Conservation (phyloP, 768 basidiomycete species). For the Tylopilus sp. region DNA sequence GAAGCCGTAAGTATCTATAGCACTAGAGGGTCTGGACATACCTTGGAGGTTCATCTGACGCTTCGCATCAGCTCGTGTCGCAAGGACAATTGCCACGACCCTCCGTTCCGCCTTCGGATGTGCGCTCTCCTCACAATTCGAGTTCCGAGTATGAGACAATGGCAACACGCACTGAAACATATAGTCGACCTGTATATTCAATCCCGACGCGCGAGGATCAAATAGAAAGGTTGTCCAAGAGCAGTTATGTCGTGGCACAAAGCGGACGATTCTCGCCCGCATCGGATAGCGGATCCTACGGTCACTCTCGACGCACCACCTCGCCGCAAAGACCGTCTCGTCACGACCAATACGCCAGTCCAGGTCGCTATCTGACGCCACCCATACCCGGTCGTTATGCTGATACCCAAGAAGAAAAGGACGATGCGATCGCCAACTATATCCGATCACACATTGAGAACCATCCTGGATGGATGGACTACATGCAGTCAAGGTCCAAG, state of each 20-base stretch:
- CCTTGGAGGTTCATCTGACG: constrained; percentile 7
- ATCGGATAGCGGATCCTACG: constrained; percentile 18
- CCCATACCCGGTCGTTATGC: constrained; percentile 26
- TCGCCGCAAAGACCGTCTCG: constrained; percentile 8
- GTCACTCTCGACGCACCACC: constrained; percentile 11
- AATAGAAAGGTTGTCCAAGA: constrained; percentile 27
- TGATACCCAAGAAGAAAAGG: constrained; percentile 38
- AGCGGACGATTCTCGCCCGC: constrained; percentile 10
- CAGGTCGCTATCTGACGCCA: constrained; percentile 17
- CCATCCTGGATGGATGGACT: constrained; percentile 44
- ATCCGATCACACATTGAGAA: constrained; percentile 43
- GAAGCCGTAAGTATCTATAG: constrained; percentile 47
- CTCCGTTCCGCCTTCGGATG: constrained; percentile 7
- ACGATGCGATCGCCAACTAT: constrained; percentile 41
- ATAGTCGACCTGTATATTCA: constrained; percentile 6
- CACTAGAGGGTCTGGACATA: not conserved
- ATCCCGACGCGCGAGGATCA: constrained; percentile 26
- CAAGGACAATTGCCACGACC: constrained; percentile 29
- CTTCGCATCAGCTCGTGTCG: constrained; percentile 18
- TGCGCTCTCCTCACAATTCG: constrained; percentile 8
- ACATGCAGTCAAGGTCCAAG: constrained; percentile 41
- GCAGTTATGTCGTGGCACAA: constrained; percentile 11
- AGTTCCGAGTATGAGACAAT: constrained; percentile 20
- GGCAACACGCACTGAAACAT: constrained; percentile 1
- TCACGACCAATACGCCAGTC: not conserved